Conservation (phyloP, 73 alveolate species). For the Paramecium sonneborni region DNA sequence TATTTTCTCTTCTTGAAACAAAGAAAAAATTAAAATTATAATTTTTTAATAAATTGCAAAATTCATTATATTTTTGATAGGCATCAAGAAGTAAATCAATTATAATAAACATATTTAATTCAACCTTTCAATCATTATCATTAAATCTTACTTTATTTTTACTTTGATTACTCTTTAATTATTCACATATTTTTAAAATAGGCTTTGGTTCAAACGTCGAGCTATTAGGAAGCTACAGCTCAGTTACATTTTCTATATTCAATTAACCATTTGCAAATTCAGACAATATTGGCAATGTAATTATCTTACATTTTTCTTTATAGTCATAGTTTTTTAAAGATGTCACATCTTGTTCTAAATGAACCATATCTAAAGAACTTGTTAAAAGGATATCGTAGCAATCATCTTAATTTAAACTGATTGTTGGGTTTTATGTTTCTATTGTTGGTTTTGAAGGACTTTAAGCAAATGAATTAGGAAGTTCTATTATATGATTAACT, state of each 20-base stretch:
- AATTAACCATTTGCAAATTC: background rate
- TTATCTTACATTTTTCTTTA: background rate
- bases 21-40: background rate
- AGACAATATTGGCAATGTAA: background rate
- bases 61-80: background rate
- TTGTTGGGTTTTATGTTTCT: constrained; percentile 21
- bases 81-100: background rate
- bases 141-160: constrained; percentile 15
- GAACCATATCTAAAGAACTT: constrained; percentile 18
- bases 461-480: constrained; percentile 14
- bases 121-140: background rate
- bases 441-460: constrained; percentile 30
- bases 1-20: background rate
- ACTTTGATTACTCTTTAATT: background rate
- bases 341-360: background rate
- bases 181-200: background rate
- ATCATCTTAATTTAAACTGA: background rate
- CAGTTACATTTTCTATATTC: background rate
- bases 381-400: constrained; percentile 8
- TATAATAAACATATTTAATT: background rate
- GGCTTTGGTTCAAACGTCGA: background rate
- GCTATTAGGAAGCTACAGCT: constrained; percentile 19
- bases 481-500: background rate
- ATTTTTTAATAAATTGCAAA: background rate
- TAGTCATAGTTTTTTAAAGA: background rate